Evolutionary conservation across 2,329 filamentous ascomycete species (phyloP).

Genomic region (Madurella mycetomatis): DNA sequence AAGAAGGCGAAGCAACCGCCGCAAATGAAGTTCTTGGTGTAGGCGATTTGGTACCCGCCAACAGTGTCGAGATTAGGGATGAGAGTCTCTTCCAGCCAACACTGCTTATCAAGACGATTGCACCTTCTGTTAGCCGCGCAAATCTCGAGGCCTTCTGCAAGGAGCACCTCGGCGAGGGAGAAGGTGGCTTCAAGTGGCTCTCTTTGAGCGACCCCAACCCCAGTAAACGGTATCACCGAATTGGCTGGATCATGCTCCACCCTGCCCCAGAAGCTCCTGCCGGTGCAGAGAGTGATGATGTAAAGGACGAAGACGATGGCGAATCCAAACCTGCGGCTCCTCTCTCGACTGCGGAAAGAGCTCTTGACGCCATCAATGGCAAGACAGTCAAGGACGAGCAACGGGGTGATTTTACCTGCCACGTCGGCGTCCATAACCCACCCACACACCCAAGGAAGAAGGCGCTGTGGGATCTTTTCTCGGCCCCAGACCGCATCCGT

Average conservation of each 20-base stretch:
- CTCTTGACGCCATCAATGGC: conserved; percentile 89
- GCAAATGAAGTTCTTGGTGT: conserved; percentile 91
- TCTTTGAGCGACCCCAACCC: conserved; percentile 96
- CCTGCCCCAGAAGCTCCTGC: conserved; percentile 64
- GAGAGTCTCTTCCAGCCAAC: conserved; percentile 86
- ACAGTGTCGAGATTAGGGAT: conserved; percentile 81
- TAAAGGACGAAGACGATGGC: conserved; percentile 57
- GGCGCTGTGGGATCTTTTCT: conserved; percentile 94
- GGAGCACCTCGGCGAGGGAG: conserved; percentile 84
- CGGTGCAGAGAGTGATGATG: conserved; percentile 67
- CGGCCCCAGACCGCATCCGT: conserved; percentile 85
- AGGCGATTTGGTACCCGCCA: conserved; percentile 79
- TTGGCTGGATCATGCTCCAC: conserved; percentile 97
- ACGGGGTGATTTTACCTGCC: conserved; percentile 93
- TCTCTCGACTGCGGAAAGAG: conserved; percentile 70
- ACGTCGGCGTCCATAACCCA: conserved; percentile 92
- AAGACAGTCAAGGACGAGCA: conserved; percentile 95
- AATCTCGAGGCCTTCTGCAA: conserved; percentile 94
- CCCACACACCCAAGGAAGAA: conserved; percentile 85
- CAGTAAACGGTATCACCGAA: conserved; percentile 92
- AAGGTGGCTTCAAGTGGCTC: conserved; percentile 92
- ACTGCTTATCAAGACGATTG: conserved; percentile 94
- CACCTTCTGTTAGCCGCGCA: conserved; percentile 87
- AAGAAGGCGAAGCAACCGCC: conserved; percentile 89
- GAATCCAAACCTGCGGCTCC: conserved; percentile 52